These are phyloP conservation scores for Boletus coccyginus DNA, from an alignment of 768 basidiomycete genomes.

Conservation along the genomic window DNA sequence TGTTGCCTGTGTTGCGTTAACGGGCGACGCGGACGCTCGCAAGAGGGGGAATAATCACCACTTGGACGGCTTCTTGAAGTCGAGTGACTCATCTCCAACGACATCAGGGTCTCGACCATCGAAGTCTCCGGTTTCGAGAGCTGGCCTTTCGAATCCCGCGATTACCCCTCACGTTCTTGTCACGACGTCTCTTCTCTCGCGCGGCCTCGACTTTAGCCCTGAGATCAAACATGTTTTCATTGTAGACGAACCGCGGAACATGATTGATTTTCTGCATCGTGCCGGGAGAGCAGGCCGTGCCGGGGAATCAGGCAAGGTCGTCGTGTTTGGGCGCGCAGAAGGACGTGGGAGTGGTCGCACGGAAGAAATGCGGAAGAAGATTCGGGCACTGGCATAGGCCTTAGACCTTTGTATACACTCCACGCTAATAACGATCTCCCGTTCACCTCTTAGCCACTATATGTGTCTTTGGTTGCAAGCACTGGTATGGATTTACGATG, in stretches of 20 bases:
- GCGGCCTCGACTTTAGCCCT: slow-evolving; percentile 86
- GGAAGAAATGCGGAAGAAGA: slow-evolving; percentile 49
- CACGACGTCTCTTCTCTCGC: slow-evolving; percentile 87
- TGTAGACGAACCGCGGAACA: slow-evolving; percentile 83
- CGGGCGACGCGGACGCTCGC: slow-evolving; percentile 56
- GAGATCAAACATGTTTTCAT: slow-evolving; percentile 80
- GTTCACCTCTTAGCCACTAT: background rate
- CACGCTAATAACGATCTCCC: background rate
- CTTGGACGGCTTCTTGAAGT: slow-evolving; percentile 68
- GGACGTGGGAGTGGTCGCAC: slow-evolving; percentile 59
- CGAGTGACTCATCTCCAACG: background rate
- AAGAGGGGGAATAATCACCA: slow-evolving; percentile 71
- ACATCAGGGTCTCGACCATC: background rate
- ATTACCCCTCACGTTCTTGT: slow-evolving; percentile 66
- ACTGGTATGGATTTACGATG: background rate
- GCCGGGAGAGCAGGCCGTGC: slow-evolving; percentile 83
- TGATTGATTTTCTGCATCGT: slow-evolving; percentile 89
- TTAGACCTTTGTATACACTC: background rate
- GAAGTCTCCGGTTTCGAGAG: slow-evolving; percentile 5
- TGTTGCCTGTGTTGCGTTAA: slow-evolving; percentile 63
- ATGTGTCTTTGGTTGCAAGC: background rate
- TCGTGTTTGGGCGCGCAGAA: slow-evolving; percentile 69
- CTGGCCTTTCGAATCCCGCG: slow-evolving; percentile 22
- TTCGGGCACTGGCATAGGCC: slow-evolving; percentile 36
- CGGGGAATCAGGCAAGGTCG: slow-evolving; percentile 65